These are phyloP conservation scores for Colletotrichum shisoi DNA, from an alignment of 2,329 filamentous ascomycete genomes.

Conservation along the genomic window DNA sequence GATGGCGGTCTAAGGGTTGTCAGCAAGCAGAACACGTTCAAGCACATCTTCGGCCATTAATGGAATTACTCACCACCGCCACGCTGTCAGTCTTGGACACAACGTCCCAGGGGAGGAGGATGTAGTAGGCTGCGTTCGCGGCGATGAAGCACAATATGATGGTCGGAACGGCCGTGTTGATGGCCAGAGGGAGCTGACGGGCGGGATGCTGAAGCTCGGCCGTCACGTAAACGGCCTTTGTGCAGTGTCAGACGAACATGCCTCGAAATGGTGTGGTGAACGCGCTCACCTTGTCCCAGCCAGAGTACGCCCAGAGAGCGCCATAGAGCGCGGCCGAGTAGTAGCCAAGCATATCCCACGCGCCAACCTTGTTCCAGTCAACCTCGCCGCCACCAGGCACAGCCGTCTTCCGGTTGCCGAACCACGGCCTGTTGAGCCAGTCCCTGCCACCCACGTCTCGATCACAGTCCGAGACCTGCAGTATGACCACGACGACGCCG, in stretches of 20 bases:
- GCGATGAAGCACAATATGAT: slow-evolving; percentile 67
- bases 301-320: slow-evolving; percentile 70
- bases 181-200: slow-evolving; percentile 65
- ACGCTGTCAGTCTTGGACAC: slow-evolving; percentile 68
- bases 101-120: slow-evolving; percentile 67
- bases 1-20: slow-evolving; percentile 58
- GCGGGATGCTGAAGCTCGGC: slow-evolving; percentile 61
- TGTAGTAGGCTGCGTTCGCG: slow-evolving; percentile 69
- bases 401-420: slow-evolving; percentile 58
- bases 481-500: slow-evolving; percentile 56
- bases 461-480: slow-evolving; percentile 51
- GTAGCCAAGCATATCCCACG: slow-evolving; percentile 68
- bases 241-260: background rate
- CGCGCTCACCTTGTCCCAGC: slow-evolving; percentile 68
- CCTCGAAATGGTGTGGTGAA: too few relatives aligned
- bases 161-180: slow-evolving; percentile 67
- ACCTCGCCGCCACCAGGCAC: slow-evolving; percentile 59
- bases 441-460: slow-evolving; percentile 57
- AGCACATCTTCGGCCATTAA: too few relatives aligned
- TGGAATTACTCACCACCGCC: slow-evolving; percentile 61
- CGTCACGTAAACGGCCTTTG: slow-evolving; percentile 62
- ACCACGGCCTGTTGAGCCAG: slow-evolving; percentile 64
- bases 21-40: slow-evolving; percentile 13
- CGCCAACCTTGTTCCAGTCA: slow-evolving; percentile 57
- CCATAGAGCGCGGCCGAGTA: slow-evolving; percentile 68